Base-by-base conservation (phyloP, 2,329 filamentous ascomycete species). In the Scedosporium apiospermum region DNA sequence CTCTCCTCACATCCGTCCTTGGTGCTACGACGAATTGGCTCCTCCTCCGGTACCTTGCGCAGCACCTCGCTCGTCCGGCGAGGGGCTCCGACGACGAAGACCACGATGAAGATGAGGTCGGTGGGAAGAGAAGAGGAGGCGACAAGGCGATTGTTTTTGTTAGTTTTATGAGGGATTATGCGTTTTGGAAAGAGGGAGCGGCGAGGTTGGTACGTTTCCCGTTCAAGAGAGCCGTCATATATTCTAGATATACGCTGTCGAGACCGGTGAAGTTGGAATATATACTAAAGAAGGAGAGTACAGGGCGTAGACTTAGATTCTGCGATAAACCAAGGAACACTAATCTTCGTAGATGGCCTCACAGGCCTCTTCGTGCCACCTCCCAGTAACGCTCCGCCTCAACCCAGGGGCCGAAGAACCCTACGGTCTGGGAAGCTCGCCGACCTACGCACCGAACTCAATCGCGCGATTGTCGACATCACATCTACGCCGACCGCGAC, bases 281-380 rank as follows among this genome's bases (percentile, higher is more conserved):
- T 23, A 58, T 34, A 26, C 57, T 38, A 38, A 23, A 27, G 30
- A 27, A 26, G 27, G 3, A 7, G 23, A 58, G 9, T 49, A 18
- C 12, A 89, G 82, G 90, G 89, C 2, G 70, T 95, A 58, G 90
- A 96, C 73, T 77, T 95, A 60, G 82, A 88, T 18, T 79, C 79
- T 5, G 72, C 88, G 4, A 73, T 76, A 61, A 78, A 78, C 42
- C 81, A 82, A 65, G 82, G 82, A 38, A 82, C 80, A 60, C 88
- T 96, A 68, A 76, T 78, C 53, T 93, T 91, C 67, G 80, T 96
- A 38, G 91, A 96, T 73, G 90, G 90, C 21, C 76, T 95, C 63
- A 83, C 80, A 21, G 79, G 79, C 27, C 70, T 90, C 27, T 88
- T 84, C 44, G 30, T 58, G 6, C 57, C 63, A 5, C 18, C 63